Base-by-base conservation (phyloP, 306 rosid genomes). In the Fagus sylvatica region DNA sequence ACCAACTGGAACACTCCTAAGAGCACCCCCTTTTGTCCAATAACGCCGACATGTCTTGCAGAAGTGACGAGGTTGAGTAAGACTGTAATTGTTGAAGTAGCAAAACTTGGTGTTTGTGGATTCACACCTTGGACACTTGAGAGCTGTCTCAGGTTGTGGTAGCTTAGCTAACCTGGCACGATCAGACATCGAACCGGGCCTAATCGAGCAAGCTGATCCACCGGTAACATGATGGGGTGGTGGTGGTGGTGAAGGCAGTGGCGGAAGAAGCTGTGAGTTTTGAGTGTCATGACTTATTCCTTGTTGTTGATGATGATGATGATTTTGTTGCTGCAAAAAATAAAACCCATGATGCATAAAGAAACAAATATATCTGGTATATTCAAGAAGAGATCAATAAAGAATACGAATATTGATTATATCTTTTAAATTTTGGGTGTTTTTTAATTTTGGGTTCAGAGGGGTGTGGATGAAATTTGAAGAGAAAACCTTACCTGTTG, bases 121-220 rank as follows among this genome's bases (percentile, higher is more conserved):
- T 1, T 94, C 97, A 36, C 98, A 95, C 8, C 99, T 84, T 0
- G 99, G 99, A 76, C 99, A 95, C 93, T 95, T 95, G 1, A 93
- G 91, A 6, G 93, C 93, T 1, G 83, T 40, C 42, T 92, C 99
- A 0, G 99, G 99, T 2, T 87, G 99, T 1, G 97, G 91, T 9
- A 93, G 36, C 74, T 89, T 93, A 0, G 96, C 97, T 37, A 83
- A 39, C 54, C 99, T 88, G 69, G 99, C 98, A 78, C 91, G 96
- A 73, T 95, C 96, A 0, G 96, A 88, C 97, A 91, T 95, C 1
- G 98, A 95, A 2, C 89, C 91, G 0, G 98, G 96, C 37, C 96
- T 85, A 81, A 83, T 82, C 5, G 92, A 82, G 19, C 86, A 85
- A 4, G 74, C 59, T 28, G 67, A 46, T 8, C 81, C 77, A 6